Percentiles rank a stretch among this genome's conserved stretches.
Conservation (phyloP, 257 asterid genomes). For the Agastache rugosa region DNA sequence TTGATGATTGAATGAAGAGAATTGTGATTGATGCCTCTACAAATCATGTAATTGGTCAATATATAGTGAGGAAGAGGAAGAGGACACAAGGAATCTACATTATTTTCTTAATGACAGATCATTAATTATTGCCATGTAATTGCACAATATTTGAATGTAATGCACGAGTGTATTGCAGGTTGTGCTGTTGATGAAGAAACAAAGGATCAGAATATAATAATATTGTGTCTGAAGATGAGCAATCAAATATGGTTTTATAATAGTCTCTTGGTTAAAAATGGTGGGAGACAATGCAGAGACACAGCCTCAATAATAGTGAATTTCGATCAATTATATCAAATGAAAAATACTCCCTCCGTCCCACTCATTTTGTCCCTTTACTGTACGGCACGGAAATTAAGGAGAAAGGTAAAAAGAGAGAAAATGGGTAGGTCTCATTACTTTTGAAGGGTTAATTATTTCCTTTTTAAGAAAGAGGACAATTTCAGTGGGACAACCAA, state of each 20-base stretch:
- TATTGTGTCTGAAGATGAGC: slow-evolving; percentile 6
- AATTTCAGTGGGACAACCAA: too few species aligned
- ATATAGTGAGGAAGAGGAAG: slow-evolving; percentile 15
- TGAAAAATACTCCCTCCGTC: too few species aligned
- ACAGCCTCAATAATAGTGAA: too few species aligned
- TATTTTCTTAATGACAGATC: not conserved
- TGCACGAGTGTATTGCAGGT: not conserved
- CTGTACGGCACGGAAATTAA: too few species aligned
- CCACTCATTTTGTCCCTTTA: too few species aligned
- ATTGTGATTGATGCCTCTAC: slow-evolving; percentile 1
- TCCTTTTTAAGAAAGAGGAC: too few species aligned
- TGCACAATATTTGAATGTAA: not conserved
- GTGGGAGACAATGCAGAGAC: too few species aligned
- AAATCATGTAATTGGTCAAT: not conserved
- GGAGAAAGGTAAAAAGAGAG: too few species aligned
- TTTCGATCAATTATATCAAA: too few species aligned
- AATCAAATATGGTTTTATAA: not conserved
- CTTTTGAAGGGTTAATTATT: too few species aligned
- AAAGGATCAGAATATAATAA: not conserved
- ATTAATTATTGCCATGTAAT: not conserved
- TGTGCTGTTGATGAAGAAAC: slow-evolving; percentile 11
- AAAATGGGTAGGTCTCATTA: too few species aligned
- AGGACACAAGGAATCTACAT: slow-evolving; percentile 22
- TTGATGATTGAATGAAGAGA: slow-evolving; percentile 9
- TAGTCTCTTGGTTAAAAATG: too few species aligned